Evolutionary conservation across 768 basidiomycete genomes (phyloP), one percentile per base, ranked within the genome.

Genomic region (Psilocybe cubensis): DNA sequence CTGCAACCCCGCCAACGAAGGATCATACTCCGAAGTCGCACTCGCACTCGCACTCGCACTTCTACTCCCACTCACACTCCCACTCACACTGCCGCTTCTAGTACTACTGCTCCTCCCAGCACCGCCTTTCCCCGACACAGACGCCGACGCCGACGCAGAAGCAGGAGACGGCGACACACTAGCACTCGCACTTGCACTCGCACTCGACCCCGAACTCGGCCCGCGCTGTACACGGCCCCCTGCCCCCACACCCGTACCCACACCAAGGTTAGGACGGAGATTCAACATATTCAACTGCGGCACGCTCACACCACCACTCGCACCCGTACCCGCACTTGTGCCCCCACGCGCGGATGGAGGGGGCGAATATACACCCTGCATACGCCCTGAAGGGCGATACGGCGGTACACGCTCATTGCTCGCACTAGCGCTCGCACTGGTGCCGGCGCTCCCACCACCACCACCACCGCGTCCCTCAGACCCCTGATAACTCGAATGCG

Each of bases 401-500:
- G 61, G 51, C 28, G 64, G 63, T 3, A 56, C n/a, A n/a, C n/a
- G n/a, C n/a, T n/a, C n/a, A n/a, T n/a, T n/a, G n/a, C n/a, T n/a
- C n/a, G n/a, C n/a, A n/a, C n/a, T n/a, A n/a, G n/a, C n/a, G n/a
- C n/a, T n/a, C n/a, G n/a, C n/a, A n/a, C n/a, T n/a, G n/a, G n/a
- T n/a, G n/a, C n/a, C n/a, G n/a, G n/a, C n/a, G n/a, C n/a, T n/a
- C n/a, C n/a, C n/a, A n/a, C n/a, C n/a, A n/a, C 58, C 48, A 31
- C 56, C 33, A 20, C 61, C 58, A 25, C 59, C 60, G 28, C 57
- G 45, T 31, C 53, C 53, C 46, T 62, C 63, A 23, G 67, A 64
- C 21, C 65, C 63, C n/a, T 68, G 64, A 25, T 64, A 63, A 62
- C 70, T 72, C 9, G 73, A 73, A 47, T 71, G 70, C 0, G 76